phyloP scores from a whole-genome alignment of 2,329 filamentous ascomycete genomes.

The Talaromyces atroroseus region DNA sequence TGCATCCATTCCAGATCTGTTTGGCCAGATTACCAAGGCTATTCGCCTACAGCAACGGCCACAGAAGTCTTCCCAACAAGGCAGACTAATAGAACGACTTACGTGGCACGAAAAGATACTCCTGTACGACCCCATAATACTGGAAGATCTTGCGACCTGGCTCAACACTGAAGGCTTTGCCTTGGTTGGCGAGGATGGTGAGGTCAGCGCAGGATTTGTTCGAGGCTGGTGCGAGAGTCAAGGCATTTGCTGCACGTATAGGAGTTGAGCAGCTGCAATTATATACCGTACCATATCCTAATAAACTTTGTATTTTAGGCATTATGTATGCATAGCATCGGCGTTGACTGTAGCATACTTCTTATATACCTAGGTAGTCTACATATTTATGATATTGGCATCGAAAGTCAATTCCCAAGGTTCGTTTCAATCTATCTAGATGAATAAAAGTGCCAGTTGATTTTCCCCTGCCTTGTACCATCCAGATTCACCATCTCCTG shows the following conservation, averaged over 20 bases:
- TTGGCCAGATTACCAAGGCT: slow-evolving; percentile 43
- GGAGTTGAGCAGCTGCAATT: not conserved
- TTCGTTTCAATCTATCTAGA: not conserved
- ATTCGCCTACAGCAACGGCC: slow-evolving; percentile 40
- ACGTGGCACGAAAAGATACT: slow-evolving; percentile 92
- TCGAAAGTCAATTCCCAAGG: not conserved
- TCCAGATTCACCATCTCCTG: not conserved
- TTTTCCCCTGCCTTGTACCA: not conserved
- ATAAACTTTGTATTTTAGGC: not conserved
- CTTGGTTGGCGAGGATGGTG: slow-evolving; percentile 58
- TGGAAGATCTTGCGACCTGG: slow-evolving; percentile 81
- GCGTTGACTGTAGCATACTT: not conserved
- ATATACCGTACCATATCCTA: not conserved
- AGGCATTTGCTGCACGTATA: slow-evolving; percentile 65
- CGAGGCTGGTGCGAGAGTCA: slow-evolving; percentile 87
- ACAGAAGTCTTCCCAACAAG: slow-evolving; percentile 20
- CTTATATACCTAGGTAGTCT: not conserved
- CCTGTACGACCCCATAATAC: slow-evolving; percentile 81
- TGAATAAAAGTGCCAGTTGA: not conserved
- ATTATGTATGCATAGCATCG: not conserved
- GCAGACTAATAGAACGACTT: slow-evolving; percentile 23
- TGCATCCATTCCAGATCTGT: slow-evolving; percentile 34
- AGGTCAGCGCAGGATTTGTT: slow-evolving; percentile 60
- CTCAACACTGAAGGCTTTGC: slow-evolving; percentile 67
- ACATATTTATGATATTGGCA: not conserved